Base-by-base conservation (phyloP, 225 moss, liverwort and hornwort species). In the Lunularia cruciata region DNA sequence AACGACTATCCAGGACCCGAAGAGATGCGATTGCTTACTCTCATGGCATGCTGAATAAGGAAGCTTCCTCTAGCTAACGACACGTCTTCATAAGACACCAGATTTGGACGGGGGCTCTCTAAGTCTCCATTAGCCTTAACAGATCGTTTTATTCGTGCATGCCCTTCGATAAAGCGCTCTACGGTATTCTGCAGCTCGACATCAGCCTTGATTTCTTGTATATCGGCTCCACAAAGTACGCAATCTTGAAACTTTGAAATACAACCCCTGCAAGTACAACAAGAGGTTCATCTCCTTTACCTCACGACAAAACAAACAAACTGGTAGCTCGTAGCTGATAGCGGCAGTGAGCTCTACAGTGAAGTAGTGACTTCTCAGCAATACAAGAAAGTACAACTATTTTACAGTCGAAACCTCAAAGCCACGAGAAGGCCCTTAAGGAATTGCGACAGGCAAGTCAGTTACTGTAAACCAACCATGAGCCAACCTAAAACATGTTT, bases 231-330 rank as follows among this genome's bases (percentile, higher is more conserved):
- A 61, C 98, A 98, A 31, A 98, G 68, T 11, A 92, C 89, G 76
- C 98, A 98, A 73, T 98, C 98, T 57, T 87, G 85, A 79, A 93
- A 98, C 47, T 86, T 91, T 36, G 98, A 91, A 55, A 98, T 91
- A 75, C 98, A 98, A 20, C 62, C 88, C 79, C 96, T 98, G 85
- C 76, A 72, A 46, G n/a, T 46, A 37, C 1, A 20, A 47, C 34
- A n/a, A 37, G 8, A 30, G 38, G 9, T 37, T 30, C 45, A 15
- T 26, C 12, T n/a, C 3, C 54, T 54, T 40, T 12, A 43, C 11
- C 43, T 43, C 43, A 10, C 43, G 43, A 43, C 11, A 52, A 6
- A 25, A 65, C 16, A 43, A 25, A 43, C 7, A 43, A 7, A 7
- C 43, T 43, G 9, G 43, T 43, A 43, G n/a, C 43, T 43, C 15